These are phyloP conservation scores for Dryas octopetala DNA, from an alignment of 306 rosid genomes.

Conservation along the genomic window DNA sequence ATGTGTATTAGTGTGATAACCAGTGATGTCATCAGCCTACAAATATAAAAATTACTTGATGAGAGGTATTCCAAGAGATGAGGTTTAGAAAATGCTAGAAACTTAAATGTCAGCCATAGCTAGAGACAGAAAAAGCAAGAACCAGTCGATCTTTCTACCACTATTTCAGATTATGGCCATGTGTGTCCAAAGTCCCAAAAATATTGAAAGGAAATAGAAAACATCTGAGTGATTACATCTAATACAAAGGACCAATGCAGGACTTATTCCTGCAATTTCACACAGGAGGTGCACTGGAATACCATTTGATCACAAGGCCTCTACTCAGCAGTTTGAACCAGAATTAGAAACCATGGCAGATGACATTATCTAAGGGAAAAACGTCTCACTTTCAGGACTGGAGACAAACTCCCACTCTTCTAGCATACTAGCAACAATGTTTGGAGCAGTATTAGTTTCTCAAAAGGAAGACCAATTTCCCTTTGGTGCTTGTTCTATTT, in stretches of 20 bases:
- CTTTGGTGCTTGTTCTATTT: neutral
- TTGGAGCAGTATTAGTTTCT: neutral
- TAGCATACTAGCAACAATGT: neutral
- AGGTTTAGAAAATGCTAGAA: neutral
- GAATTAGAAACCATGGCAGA: neutral
- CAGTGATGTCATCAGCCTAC: slow-evolving; percentile 73
- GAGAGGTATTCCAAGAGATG: neutral
- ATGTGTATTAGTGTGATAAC: slow-evolving; percentile 80
- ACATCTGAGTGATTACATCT: neutral
- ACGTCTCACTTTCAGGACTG: neutral
- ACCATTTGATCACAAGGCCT: too few species aligned
- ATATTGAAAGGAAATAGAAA: neutral
- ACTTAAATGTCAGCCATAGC: neutral
- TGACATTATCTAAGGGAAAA: neutral
- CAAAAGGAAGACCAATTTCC: neutral
- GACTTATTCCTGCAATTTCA: neutral
- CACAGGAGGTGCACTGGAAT: neutral
- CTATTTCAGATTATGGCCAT: neutral
- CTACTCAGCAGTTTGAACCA: neutral
- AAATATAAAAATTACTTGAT: slow-evolving; percentile 14
- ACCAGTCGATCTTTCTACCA: neutral
- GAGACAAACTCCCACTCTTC: neutral
- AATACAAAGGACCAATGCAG: neutral
- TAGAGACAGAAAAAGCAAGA: neutral
- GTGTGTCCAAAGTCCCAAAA: neutral